Evolutionary conservation across 2,329 filamentous ascomycete genomes (phyloP).

Genomic region (Cladophialophora immunda): DNA sequence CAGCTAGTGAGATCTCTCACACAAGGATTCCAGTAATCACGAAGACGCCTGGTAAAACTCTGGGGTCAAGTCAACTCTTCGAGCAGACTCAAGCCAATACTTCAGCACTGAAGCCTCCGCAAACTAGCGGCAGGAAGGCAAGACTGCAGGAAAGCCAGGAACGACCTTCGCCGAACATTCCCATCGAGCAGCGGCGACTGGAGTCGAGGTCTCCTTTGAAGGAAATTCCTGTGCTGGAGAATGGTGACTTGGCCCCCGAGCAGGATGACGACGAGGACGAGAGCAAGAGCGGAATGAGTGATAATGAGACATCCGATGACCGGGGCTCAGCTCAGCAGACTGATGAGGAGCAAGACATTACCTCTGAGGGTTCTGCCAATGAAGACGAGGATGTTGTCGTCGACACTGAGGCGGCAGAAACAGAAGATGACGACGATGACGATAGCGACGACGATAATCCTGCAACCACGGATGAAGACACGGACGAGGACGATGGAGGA

Average conservation of each 20-base stretch:
- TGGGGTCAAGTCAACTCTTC: constrained; percentile 33
- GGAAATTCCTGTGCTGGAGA: constrained; percentile 22
- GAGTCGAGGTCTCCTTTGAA: constrained; percentile 28
- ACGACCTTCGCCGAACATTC: constrained; percentile 36
- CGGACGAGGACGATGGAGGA: background rate
- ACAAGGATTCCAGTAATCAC: constrained; percentile 18
- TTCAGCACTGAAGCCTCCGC: constrained; percentile 29
- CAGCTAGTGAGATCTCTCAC: background rate
- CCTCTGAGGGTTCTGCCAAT: background rate
- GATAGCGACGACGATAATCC: constrained; percentile 16
- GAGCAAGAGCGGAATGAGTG: background rate
- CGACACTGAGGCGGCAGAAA: constrained; percentile 4
- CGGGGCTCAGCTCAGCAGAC: constrained; percentile 29
- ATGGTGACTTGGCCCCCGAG: constrained; percentile 14
- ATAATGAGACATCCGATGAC: background rate
- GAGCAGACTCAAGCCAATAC: constrained; percentile 37
- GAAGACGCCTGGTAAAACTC: constrained; percentile 33
- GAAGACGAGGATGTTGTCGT: constrained; percentile 15
- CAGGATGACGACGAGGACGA: constrained; percentile 14
- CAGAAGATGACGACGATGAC: constrained; percentile 11
- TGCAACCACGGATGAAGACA: constrained; percentile 6
- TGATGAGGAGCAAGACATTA: constrained; percentile 13
- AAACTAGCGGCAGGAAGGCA: constrained; percentile 3
- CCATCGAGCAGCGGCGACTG: constrained; percentile 30
- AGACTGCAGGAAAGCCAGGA: constrained; percentile 27